Evolutionary conservation across 1,284 basidiomycete species (phyloP).

Genomic region (Moniliella sp.): DNA sequence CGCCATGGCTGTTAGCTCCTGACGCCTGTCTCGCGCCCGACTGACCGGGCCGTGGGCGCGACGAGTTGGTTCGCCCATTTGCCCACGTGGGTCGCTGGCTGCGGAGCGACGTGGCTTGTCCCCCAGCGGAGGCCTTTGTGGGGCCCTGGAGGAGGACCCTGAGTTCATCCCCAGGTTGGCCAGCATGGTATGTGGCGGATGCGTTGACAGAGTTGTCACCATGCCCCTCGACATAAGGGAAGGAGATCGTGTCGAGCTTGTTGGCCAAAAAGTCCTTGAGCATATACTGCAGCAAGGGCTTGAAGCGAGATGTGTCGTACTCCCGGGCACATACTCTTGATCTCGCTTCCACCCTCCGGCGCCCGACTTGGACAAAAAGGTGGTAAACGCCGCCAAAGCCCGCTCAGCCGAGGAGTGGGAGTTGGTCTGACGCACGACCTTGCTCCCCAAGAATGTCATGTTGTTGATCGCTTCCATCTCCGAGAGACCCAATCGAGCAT

Average conservation of each 20-base stretch:
- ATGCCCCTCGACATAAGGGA: slow-evolving; percentile 57
- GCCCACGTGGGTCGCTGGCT: slow-evolving; percentile 22
- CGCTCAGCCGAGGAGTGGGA: too few species aligned
- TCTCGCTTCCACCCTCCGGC: slow-evolving; percentile 49
- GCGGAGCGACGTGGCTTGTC: slow-evolving; percentile 9
- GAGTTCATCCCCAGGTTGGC: too few species aligned
- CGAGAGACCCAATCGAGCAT: slow-evolving; percentile 64
- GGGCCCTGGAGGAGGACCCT: not conserved
- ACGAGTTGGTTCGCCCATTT: slow-evolving; percentile 1
- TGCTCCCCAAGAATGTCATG: slow-evolving; percentile 57
- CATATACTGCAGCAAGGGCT: slow-evolving; percentile 61
- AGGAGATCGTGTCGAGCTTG: slow-evolving; percentile 54
- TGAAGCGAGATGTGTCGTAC: slow-evolving; percentile 84
- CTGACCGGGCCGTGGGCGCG: not conserved
- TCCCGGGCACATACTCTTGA: slow-evolving; percentile 57
- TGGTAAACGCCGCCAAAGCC: slow-evolving; percentile 7
- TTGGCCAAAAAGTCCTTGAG: slow-evolving; percentile 68
- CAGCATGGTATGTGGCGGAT: too few species aligned
- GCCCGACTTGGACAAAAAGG: slow-evolving; percentile 40
- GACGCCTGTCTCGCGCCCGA: not conserved
- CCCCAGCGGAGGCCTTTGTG: not conserved
- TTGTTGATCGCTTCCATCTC: slow-evolving; percentile 91
- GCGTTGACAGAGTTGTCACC: not conserved
- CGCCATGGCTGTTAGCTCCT: not conserved
- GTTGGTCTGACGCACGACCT: slow-evolving; percentile 48